Evolutionary conservation across 1,284 basidiomycete species (phyloP), one percentile per base, ranked within the genome.

Genomic region (Ustilago tritici): DNA sequence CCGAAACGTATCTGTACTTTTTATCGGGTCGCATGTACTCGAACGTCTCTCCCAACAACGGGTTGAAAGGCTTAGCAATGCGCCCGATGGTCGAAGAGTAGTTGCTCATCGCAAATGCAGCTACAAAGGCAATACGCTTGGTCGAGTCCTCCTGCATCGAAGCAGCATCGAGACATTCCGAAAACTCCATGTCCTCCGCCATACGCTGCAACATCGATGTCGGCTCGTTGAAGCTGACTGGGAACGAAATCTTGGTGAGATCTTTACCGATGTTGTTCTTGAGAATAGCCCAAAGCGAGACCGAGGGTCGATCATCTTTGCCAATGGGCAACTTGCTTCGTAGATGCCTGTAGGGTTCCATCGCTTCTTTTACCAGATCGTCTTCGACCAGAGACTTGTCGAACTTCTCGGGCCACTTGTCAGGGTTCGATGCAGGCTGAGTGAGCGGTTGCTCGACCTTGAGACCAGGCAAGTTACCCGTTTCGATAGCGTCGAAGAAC

Each of bases 241-340:
- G 95, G 88, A 98, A 97, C 83, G 91, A 92, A 76, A 98, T 98
- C 89, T 91, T 96, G 49, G 95, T 98, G 82, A 98, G 88, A 86
- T 98, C 95, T 88, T 98, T 98, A 76, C 96, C 96, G 70, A 99
- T 97, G 76, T 92, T 94, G 76, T 93, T 92, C 88, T 98, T 99
- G 88, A 99, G 88, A 68, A 98, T 95, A 38, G 92, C 92, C 96
- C 96, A 99, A 54, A 99, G 88, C 85, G 93, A 95, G 74, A 95
- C 94, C 47, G 92, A 92, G 11, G 95, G 96, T 43, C 95, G 88
- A 74, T 96, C 91, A 82, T 96, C 94, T 60, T 88, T 90, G 46
- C 89, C 89, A 62, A 98, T 90, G 1, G 91, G 90, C 43, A 98
- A 87, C 43, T 86, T 85, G 23, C 88, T 87, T n/a, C 95, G 89